Percentiles rank a stretch among this genome's conserved stretches.
Conservation (phyloP, 2,329 filamentous ascomycete genomes). For the Fusarium mundagurra region DNA sequence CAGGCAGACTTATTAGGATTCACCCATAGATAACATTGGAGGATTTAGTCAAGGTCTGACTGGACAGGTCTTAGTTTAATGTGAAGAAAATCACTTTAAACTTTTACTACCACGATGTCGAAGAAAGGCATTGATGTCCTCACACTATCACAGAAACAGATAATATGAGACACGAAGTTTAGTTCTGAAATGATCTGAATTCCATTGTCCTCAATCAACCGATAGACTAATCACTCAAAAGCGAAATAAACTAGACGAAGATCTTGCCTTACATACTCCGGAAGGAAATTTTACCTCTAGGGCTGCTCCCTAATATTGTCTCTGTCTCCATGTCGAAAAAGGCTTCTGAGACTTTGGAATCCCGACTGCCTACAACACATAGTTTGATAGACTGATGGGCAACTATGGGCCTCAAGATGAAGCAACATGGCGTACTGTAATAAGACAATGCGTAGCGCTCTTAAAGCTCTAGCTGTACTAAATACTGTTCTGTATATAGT, state of each 20-base stretch:
- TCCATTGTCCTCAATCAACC: neutral
- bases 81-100: neutral
- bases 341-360: neutral
- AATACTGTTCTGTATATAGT: accelerated
- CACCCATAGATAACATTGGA: neutral
- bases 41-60: neutral
- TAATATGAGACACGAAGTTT: neutral
- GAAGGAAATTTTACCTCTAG: neutral
- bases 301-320: neutral
- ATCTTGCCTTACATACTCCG: neutral
- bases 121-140: accelerated
- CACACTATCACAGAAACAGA: neutral
- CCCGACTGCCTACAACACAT: neutral
- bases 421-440: neutral
- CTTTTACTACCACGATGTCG: neutral
- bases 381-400: neutral
- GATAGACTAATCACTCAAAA: neutral
- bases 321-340: neutral
- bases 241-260: neutral
- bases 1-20: neutral
- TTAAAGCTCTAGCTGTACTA: neutral
- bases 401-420: neutral
- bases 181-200: accelerated
- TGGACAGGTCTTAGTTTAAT: neutral
- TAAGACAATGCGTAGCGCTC: neutral